Evolutionary conservation across 2,329 filamentous ascomycete species (phyloP).

Genomic region (Colletotrichum salicis): DNA sequence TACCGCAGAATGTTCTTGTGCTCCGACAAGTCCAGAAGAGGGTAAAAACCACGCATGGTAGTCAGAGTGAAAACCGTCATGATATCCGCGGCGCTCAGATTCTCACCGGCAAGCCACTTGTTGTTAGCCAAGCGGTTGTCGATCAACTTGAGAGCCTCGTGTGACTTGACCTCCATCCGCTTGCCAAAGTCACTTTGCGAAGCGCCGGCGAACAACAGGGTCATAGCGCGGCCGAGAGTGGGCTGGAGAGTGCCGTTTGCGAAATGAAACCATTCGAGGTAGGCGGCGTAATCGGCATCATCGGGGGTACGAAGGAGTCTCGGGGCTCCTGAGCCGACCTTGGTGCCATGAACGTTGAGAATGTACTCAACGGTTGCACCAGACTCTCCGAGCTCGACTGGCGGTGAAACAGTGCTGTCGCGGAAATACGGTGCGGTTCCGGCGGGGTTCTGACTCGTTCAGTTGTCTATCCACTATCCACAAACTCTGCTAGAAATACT

Average conservation of each 20-base stretch:
- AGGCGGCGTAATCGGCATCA: slow-evolving; percentile 65
- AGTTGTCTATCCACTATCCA: neutral
- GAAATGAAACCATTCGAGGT: slow-evolving; percentile 74
- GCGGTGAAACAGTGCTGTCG: slow-evolving; percentile 59
- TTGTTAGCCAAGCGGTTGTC: slow-evolving; percentile 59
- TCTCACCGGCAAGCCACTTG: slow-evolving; percentile 67
- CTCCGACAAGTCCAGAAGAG: slow-evolving; percentile 50
- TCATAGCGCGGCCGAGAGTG: slow-evolving; percentile 49
- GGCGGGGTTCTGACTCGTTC: slow-evolving; percentile 50
- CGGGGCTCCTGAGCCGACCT: slow-evolving; percentile 47
- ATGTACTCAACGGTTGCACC: slow-evolving; percentile 72
- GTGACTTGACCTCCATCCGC: slow-evolving; percentile 3
- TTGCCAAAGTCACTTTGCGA: slow-evolving; percentile 28
- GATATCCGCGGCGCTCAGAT: slow-evolving; percentile 74
- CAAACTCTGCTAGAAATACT: neutral
- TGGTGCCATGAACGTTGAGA: slow-evolving; percentile 58
- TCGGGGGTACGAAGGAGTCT: slow-evolving; percentile 52
- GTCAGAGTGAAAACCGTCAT: slow-evolving; percentile 71
- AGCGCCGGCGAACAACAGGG: slow-evolving; percentile 40
- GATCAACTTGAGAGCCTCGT: slow-evolving; percentile 45
- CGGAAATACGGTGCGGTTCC: slow-evolving; percentile 70
- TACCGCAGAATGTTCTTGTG: slow-evolving; percentile 58
- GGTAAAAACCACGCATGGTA: slow-evolving; percentile 65
- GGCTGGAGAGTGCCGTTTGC: slow-evolving; percentile 58
- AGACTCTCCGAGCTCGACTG: slow-evolving; percentile 61